A percentile compares a stretch with the other conserved stretches of the same genome.
Evolutionary conservation across 176 grass and related monocot species (phyloP).

Genomic region (Carex myosuroides): DNA sequence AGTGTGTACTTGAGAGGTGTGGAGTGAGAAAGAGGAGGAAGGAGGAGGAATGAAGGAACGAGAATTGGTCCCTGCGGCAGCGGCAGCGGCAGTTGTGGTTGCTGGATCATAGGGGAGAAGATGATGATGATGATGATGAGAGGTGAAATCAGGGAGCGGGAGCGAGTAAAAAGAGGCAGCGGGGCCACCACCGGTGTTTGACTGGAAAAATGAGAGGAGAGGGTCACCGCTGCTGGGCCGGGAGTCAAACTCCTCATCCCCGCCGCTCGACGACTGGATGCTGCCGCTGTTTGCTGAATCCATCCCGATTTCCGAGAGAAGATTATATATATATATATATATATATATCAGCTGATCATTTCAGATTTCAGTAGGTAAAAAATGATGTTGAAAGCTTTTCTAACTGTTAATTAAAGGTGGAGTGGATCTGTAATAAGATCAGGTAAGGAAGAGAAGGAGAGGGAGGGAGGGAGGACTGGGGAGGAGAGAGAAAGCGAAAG

Average conservation of each 20-base stretch:
- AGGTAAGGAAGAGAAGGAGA: neutral
- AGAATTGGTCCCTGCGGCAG: neutral
- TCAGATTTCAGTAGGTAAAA: neutral
- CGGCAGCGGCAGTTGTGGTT: neutral
- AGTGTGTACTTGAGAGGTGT: neutral
- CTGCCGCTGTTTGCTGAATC: conserved; percentile 79
- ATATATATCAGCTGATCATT: conserved; percentile 16
- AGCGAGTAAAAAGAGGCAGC: conserved; percentile 36
- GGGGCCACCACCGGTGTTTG: neutral
- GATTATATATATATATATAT: neutral
- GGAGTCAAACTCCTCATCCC: conserved; percentile 76
- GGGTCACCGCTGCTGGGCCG: conserved; percentile 25
- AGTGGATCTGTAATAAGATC: conserved; percentile 21
- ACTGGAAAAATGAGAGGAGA: conserved; percentile 47
- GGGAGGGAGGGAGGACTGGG: too few species aligned
- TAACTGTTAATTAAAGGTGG: neutral
- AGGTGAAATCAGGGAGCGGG: conserved; percentile 27
- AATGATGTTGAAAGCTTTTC: neutral
- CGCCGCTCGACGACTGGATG: conserved; percentile 75
- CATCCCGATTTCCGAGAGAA: conserved; percentile 34
- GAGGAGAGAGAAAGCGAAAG: conserved; percentile 21
- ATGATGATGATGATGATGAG: conserved; percentile 6
- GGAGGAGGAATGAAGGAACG: neutral
- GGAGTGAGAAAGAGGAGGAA: conserved; percentile 7
- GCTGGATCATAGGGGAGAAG: conserved; percentile 18